phyloP scores from a whole-genome alignment of 176 grass and related monocot species.

The Hyparrhenia diplandra region DNA sequence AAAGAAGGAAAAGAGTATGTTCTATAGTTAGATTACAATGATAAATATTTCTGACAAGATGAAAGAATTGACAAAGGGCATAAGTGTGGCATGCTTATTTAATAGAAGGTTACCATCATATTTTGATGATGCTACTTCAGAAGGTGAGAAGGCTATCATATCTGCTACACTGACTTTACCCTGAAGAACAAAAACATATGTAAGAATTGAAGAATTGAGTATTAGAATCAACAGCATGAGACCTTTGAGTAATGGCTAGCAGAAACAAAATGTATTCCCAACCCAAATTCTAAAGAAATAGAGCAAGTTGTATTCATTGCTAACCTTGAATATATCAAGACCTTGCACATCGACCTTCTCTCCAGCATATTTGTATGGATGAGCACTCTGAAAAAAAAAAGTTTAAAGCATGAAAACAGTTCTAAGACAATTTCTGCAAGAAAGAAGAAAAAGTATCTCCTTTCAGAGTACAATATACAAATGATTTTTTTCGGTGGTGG shows the following conservation, averaged over 20 bases:
- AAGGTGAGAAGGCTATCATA: slow-evolving; percentile 74
- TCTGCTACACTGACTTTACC: slow-evolving; percentile 82
- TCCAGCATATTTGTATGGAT: slow-evolving; percentile 90
- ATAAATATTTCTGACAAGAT: neutral
- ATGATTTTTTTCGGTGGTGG: too few species aligned
- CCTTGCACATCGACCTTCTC: slow-evolving; percentile 92
- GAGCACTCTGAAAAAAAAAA: slow-evolving; percentile 79
- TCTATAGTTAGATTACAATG: neutral
- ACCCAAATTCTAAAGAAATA: neutral
- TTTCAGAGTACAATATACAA: neutral
- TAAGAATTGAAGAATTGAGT: neutral
- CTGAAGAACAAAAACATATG: slow-evolving; percentile 40
- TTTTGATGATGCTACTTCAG: slow-evolving; percentile 54
- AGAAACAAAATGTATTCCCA: slow-evolving; percentile 2
- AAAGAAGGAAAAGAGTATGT: neutral
- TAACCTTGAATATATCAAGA: slow-evolving; percentile 87
- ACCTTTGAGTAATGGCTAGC: neutral
- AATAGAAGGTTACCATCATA: slow-evolving; percentile 49
- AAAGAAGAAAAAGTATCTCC: neutral
- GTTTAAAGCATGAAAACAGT: neutral
- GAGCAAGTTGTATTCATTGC: neutral
- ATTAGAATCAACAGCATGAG: slow-evolving; percentile 2
- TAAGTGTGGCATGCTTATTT: neutral
- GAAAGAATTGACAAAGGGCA: neutral
- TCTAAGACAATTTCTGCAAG: neutral